Evolutionary conservation across 371 early-diverging fungal genomes (phyloP).

Genomic region (Syncephalastrum contaminatum): DNA sequence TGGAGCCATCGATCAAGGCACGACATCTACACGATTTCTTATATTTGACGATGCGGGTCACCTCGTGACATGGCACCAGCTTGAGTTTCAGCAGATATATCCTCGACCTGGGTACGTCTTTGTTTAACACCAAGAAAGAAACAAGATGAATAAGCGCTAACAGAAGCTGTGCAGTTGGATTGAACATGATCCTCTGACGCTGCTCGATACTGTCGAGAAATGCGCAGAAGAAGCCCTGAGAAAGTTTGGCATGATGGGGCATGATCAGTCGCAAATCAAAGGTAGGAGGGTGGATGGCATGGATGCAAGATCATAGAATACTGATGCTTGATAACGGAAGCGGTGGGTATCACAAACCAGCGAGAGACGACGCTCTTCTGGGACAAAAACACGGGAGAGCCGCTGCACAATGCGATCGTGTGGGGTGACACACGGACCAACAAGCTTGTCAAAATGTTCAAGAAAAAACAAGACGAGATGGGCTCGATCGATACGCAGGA

Average conservation of each 20-base stretch:
- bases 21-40: constrained; percentile 86
- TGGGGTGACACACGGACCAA: constrained; percentile 40
- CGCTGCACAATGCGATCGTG: constrained; percentile 72
- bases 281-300: constrained; percentile 21
- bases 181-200: constrained; percentile 81
- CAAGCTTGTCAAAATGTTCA: constrained; percentile 25
- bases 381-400: constrained; percentile 78
- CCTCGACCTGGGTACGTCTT: constrained; percentile 70
- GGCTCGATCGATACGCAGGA: constrained; percentile 38
- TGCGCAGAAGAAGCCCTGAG: constrained; percentile 69
- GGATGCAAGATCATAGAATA: background rate
- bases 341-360: constrained; percentile 92
- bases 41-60: constrained; percentile 79
- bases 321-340: constrained; percentile 22
- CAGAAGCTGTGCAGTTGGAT: constrained; percentile 64
- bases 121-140: background rate
- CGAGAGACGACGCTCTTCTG: constrained; percentile 89
- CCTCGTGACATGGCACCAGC: constrained; percentile 73
- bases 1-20: constrained; percentile 93
- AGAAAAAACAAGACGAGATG: constrained; percentile 40
- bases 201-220: constrained; percentile 63
- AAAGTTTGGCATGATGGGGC: constrained; percentile 64
- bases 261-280: constrained; percentile 59
- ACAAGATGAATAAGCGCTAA: background rate
- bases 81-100: constrained; percentile 74